Conservation (phyloP, 805 yeast species). For the Yamadazyma akitaensis region DNA sequence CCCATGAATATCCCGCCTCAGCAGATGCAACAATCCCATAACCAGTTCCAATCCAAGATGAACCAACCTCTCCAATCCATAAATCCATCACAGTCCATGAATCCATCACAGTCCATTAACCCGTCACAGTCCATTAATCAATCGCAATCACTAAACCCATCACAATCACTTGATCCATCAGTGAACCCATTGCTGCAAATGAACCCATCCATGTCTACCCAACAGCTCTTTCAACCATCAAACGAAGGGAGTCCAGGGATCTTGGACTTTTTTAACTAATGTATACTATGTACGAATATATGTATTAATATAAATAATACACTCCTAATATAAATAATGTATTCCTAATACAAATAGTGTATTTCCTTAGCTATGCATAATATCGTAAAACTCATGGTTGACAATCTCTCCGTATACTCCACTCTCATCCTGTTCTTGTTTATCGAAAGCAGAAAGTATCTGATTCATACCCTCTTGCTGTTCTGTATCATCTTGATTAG, state of each 20-base stretch:
- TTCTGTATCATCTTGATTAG: neutral
- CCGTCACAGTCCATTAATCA: neutral
- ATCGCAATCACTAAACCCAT: neutral
- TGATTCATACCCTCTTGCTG: constrained; percentile 3
- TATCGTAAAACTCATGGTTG: constrained; percentile 35
- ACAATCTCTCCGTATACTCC: constrained; percentile 38
- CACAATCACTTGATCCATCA: neutral
- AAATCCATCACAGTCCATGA: neutral
- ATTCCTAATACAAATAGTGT: neutral
- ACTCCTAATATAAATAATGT: neutral
- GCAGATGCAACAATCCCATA: constrained; percentile 2
- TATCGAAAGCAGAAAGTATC: constrained; percentile 6
- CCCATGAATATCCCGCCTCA: neutral
- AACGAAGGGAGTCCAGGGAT: constrained; percentile 13
- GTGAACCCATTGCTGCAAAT: neutral
- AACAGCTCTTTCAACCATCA: constrained; percentile 34
- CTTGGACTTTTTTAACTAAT: constrained; percentile 28
- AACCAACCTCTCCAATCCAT: too few species aligned
- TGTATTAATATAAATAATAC: neutral
- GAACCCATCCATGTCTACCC: constrained; percentile 29
- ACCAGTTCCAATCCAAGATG: constrained; percentile 8
- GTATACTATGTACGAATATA: constrained; percentile 1
- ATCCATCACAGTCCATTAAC: neutral
- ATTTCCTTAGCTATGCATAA: constrained; percentile 15
- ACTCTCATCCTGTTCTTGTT: neutral